phyloP scores from a whole-genome alignment of 2,329 filamentous ascomycete genomes.

The Monosporascus sp. region DNA sequence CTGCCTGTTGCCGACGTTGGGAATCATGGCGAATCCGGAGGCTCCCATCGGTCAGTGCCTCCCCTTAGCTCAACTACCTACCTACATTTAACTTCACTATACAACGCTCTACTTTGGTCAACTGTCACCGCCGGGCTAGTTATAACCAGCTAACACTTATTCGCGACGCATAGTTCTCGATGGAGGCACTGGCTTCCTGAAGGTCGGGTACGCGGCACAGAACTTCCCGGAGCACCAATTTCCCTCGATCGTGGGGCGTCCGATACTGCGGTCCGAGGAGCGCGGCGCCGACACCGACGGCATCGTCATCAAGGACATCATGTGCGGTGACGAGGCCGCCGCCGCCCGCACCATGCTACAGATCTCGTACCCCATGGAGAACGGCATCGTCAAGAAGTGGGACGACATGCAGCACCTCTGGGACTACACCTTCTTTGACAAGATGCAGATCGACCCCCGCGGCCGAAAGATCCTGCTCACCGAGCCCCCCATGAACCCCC shows the following conservation, averaged over 20 bases:
- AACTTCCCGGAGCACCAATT: constrained; percentile 99
- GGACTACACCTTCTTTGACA: constrained; percentile 98
- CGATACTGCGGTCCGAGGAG: constrained; percentile 95
- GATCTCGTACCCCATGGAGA: constrained; percentile 99
- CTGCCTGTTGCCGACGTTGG: constrained; percentile 18
- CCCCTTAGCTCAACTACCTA: constrained; percentile 1
- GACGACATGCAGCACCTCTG: constrained; percentile 99
- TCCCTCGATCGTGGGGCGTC: constrained; percentile 95
- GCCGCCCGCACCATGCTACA: constrained; percentile 95
- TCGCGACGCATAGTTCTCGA: constrained; percentile 72
- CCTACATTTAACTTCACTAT: background rate
- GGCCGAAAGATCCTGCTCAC: constrained; percentile 97
- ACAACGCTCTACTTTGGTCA: too few relatives aligned
- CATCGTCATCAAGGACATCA: constrained; percentile 91
- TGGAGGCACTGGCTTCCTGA: constrained; percentile 98
- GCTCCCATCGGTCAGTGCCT: constrained; percentile 49
- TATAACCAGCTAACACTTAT: background rate
- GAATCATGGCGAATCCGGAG: constrained; percentile 41
- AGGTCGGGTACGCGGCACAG: constrained; percentile 97
- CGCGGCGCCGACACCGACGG: constrained; percentile 52
- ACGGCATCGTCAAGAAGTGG: constrained; percentile 99
- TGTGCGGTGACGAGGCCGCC: constrained; percentile 98
- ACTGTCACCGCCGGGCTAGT: background rate
- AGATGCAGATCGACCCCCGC: constrained; percentile 85
- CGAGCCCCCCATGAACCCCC: constrained; percentile 95